These are phyloP conservation scores for Pelargonium nanum DNA, from an alignment of 345 rosid species.

Conservation along the genomic window DNA sequence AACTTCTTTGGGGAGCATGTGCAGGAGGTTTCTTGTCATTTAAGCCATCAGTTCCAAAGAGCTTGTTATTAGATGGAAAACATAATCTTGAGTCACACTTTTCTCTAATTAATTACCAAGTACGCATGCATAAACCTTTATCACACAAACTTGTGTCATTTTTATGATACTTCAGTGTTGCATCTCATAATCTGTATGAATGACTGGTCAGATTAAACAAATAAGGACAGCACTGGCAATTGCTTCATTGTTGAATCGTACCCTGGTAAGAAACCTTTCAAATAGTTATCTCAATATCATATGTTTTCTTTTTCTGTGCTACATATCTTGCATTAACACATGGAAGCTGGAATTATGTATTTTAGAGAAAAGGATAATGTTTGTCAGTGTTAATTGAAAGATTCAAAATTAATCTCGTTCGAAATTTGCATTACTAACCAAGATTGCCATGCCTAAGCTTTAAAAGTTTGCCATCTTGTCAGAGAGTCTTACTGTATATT, in stretches of 20 bases:
- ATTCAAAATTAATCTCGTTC: too few relatives aligned
- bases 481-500: too few relatives aligned
- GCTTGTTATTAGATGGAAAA: constrained; percentile 71
- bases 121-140: constrained; percentile 24
- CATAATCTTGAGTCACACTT: constrained; percentile 77
- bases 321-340: not conserved
- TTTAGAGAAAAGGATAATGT: not conserved
- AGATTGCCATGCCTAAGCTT: too few relatives aligned
- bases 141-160: constrained; percentile 13
- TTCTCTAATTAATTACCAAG: constrained; percentile 73
- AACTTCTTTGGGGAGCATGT: constrained; percentile 10
- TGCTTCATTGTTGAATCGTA: constrained; percentile 74
- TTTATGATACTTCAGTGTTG: constrained; percentile 6
- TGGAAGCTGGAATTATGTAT: not conserved
- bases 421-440: too few relatives aligned
- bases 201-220: constrained; percentile 62
- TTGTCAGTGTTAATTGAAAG: not conserved
- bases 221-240: constrained; percentile 87
- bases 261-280: constrained; percentile 62
- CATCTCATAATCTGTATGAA: constrained; percentile 14
- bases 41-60: constrained; percentile 77
- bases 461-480: too few relatives aligned
- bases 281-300: too few relatives aligned
- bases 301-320: too few relatives aligned
- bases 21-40: constrained; percentile 93